Evolutionary conservation across 2,329 filamentous ascomycete genomes (phyloP).

Genomic region (Neonectria neomacrospora): DNA sequence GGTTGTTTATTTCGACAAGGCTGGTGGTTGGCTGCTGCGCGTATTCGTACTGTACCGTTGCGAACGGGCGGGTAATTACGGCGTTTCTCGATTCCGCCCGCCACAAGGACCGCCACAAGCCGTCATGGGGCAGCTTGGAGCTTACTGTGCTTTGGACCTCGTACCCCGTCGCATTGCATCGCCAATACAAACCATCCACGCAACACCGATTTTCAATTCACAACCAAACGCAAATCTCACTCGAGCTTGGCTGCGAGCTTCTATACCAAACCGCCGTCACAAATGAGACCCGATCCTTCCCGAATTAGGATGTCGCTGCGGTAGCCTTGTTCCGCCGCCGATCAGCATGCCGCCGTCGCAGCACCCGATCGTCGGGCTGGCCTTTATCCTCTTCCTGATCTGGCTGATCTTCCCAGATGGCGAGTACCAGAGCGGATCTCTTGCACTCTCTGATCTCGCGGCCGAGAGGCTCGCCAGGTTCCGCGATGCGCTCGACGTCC

Average conservation of each 20-base stretch:
- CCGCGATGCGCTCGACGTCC: constrained; percentile 60
- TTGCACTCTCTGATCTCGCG: constrained; percentile 51
- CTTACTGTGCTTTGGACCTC: neutral
- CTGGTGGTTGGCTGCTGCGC: neutral
- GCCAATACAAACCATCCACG: constrained; percentile 14
- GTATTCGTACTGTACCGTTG: constrained; percentile 19
- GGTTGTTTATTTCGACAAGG: constrained; percentile 1
- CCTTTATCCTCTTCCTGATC: constrained; percentile 51
- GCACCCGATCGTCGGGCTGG: constrained; percentile 50
- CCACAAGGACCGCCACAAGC: constrained; percentile 31
- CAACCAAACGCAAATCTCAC: neutral
- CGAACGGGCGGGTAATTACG: constrained; percentile 30
- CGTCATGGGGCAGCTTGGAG: constrained; percentile 34
- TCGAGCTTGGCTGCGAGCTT: constrained; percentile 7
- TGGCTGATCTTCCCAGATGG: constrained; percentile 54
- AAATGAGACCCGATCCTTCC: constrained; percentile 17
- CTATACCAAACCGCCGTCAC: constrained; percentile 12
- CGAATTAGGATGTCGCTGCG: constrained; percentile 40
- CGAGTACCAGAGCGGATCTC: constrained; percentile 49
- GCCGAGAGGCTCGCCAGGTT: constrained; percentile 62
- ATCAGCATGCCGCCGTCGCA: constrained; percentile 60
- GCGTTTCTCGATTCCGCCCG: constrained; percentile 37
- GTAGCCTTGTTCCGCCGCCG: constrained; percentile 36
- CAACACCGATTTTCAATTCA: constrained; percentile 13
- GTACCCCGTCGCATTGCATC: neutral